Conservation (phyloP, 495 filamentous ascomycete species). For the Aspergillus asperescens region DNA sequence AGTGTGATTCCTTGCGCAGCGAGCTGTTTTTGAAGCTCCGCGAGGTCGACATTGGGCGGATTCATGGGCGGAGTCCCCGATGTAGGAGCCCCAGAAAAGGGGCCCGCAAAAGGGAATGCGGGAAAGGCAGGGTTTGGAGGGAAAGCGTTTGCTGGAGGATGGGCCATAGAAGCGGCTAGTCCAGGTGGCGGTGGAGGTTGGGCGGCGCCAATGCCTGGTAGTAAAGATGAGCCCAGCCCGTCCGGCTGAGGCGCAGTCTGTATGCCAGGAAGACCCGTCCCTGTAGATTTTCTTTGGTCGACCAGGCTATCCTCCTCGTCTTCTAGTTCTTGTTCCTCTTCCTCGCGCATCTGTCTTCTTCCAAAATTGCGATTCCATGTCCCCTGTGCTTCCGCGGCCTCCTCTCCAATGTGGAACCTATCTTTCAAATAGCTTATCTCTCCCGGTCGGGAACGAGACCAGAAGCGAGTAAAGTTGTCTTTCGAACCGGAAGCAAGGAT, state of each 20-base stretch:
- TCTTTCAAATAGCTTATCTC: slow-evolving; percentile 80
- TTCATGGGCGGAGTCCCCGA: slow-evolving; percentile 48
- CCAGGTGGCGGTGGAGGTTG: slow-evolving; percentile 48
- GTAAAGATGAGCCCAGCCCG: slow-evolving; percentile 30
- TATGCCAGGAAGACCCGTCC: slow-evolving; percentile 49
- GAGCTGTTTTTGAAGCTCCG: slow-evolving; percentile 56
- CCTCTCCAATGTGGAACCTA: slow-evolving; percentile 89
- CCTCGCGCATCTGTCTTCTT: slow-evolving; percentile 74
- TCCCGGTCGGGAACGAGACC: slow-evolving; percentile 83
- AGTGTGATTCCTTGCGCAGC: slow-evolving; percentile 35
- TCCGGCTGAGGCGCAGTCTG: slow-evolving; percentile 37
- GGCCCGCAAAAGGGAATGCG: slow-evolving; percentile 44
- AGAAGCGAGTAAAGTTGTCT: slow-evolving; percentile 93
- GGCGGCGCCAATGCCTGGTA: slow-evolving; percentile 46
- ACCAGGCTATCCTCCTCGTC: slow-evolving; percentile 92
- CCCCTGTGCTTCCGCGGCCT: slow-evolving; percentile 85
- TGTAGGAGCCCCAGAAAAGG: slow-evolving; percentile 41
- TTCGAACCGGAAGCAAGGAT: slow-evolving; percentile 98
- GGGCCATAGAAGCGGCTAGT: slow-evolving; percentile 44
- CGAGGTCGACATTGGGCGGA: slow-evolving; percentile 51
- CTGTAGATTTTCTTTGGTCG: slow-evolving; percentile 72
- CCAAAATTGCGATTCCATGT: slow-evolving; percentile 82
- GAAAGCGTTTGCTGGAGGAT: slow-evolving; percentile 30
- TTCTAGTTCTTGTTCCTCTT: slow-evolving; percentile 87
- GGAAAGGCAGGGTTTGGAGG: slow-evolving; percentile 28